Percentiles rank a stretch among this genome's conserved stretches.
These are phyloP conservation scores for Brasilioporus rufonigricans DNA, from an alignment of 768 basidiomycete genomes.

Conservation along the genomic window DNA sequence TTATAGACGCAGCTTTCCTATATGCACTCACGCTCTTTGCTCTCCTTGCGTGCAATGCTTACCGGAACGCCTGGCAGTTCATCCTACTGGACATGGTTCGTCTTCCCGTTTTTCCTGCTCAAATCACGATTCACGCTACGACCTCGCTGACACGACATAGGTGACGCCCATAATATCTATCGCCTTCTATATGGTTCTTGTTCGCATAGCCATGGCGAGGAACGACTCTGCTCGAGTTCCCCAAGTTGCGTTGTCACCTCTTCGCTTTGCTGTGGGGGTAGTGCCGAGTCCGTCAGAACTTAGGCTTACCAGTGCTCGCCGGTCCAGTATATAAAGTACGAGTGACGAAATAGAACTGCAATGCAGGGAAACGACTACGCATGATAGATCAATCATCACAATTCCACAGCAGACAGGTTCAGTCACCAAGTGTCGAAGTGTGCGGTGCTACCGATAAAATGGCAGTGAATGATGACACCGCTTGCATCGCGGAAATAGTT, in stretches of 20 bases:
- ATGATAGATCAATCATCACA: background rate
- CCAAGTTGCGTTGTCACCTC: constrained; percentile 5
- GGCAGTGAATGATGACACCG: too few relatives aligned
- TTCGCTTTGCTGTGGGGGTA: constrained; percentile 13
- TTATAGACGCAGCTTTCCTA: constrained; percentile 14
- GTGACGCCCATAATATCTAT: constrained; percentile 22
- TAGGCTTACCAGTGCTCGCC: background rate
- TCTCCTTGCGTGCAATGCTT: constrained; percentile 12
- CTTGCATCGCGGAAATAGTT: too few relatives aligned
- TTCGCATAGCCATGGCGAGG: constrained; percentile 20
- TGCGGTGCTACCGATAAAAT: too few relatives aligned
- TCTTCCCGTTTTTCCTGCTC: background rate
- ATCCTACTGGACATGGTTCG: constrained; percentile 23
- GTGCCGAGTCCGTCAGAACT: constrained; percentile 5
- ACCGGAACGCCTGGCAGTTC: constrained; percentile 1
- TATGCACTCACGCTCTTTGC: constrained; percentile 16
- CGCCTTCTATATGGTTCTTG: constrained; percentile 14
- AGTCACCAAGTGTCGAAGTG: background rate
- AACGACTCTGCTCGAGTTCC: background rate
- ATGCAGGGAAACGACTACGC: background rate
- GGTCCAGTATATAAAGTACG: constrained; percentile 16
- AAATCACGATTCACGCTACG: background rate
- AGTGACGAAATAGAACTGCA: background rate
- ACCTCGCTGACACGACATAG: background rate
- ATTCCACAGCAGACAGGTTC: background rate